A percentile compares a stretch with the other conserved stretches of the same genome.
phyloP scores from a whole-genome alignment of 2,329 filamentous ascomycete genomes.

The Aspergillus sp. region DNA sequence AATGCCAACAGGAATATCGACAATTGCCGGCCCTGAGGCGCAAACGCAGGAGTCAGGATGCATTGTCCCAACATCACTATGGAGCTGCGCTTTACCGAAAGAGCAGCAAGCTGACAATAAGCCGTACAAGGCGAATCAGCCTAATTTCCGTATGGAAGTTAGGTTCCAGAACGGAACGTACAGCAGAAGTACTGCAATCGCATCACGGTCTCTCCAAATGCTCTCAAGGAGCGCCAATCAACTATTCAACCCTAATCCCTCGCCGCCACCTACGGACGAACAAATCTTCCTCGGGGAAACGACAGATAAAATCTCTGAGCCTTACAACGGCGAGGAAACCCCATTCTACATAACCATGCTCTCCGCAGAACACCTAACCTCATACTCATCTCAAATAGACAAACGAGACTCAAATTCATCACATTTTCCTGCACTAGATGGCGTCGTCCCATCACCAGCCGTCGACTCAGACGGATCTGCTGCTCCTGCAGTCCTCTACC shows the following conservation, averaged over 20 bases:
- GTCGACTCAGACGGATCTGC: conserved; percentile 69
- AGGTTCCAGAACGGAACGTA: conserved; percentile 56
- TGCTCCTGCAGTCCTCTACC: conserved; percentile 69
- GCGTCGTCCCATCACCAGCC: conserved; percentile 63
- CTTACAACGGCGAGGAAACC: conserved; percentile 80
- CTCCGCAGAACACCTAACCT: conserved; percentile 25
- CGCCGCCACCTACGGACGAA: conserved; percentile 60
- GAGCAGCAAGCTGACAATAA: conserved; percentile 66
- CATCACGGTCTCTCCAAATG: conserved; percentile 33
- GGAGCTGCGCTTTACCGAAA: conserved; percentile 84
- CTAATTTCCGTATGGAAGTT: conserved; percentile 79
- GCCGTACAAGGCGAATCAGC: conserved; percentile 66
- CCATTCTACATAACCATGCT: conserved; percentile 84
- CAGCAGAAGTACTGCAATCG: conserved; percentile 61
- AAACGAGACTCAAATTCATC: conserved; percentile 7
- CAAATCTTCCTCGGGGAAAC: conserved; percentile 81
- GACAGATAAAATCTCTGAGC: conserved; percentile 69
- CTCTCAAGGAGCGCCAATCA: conserved; percentile 29
- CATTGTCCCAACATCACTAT: conserved; percentile 69
- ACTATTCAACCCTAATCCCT: conserved; percentile 46
- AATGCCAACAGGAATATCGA: conserved; percentile 79
- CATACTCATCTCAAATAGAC: conserved; percentile 41
- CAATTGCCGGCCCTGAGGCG: conserved; percentile 71
- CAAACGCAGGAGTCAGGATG: conserved; percentile 66
- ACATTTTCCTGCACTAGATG: conserved; percentile 48